Evolutionary conservation across 2,329 filamentous ascomycete genomes (phyloP).

Genomic region (Pseudogymnoascus sp.): DNA sequence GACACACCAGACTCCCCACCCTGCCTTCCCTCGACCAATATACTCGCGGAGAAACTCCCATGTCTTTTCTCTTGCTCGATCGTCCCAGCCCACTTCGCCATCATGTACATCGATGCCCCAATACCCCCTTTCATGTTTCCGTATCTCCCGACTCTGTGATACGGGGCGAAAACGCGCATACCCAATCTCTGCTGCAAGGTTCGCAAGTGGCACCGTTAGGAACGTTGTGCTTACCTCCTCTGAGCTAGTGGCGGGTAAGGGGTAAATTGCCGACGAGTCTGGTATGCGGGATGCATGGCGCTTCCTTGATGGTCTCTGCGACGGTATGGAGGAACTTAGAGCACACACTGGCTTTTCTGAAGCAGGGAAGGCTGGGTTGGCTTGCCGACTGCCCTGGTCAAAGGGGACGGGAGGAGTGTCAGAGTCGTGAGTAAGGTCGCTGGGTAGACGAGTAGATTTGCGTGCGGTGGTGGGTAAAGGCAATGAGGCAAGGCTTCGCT

Average conservation of each 20-base stretch:
- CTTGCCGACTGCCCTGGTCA: background rate
- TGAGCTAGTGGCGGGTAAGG: slow-evolving; percentile 47
- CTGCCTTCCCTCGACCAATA: slow-evolving; percentile 50
- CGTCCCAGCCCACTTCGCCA: slow-evolving; percentile 45
- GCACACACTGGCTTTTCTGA: slow-evolving; percentile 16
- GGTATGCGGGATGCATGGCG: background rate
- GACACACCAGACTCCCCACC: slow-evolving; percentile 60
- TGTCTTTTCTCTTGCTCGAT: slow-evolving; percentile 40
- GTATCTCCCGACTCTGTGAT: slow-evolving; percentile 41
- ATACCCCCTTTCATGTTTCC: slow-evolving; percentile 64
- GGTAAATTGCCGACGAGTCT: slow-evolving; percentile 37
- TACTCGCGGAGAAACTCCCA: slow-evolving; percentile 58
- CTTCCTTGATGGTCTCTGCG: slow-evolving; percentile 22
- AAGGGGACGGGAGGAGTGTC: background rate
- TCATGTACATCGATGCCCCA: slow-evolving; percentile 55
- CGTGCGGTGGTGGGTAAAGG: background rate
- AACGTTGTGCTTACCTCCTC: slow-evolving; percentile 43
- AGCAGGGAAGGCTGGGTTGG: slow-evolving; percentile 17
- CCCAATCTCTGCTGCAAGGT: slow-evolving; percentile 47
- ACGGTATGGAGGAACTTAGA: background rate
- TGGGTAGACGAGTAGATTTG: background rate
- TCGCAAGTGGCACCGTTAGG: slow-evolving; percentile 47
- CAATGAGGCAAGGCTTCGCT: background rate
- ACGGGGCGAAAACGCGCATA: slow-evolving; percentile 48
- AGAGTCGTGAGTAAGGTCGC: background rate